Base-by-base conservation (phyloP, 805 yeast species). In the Kodamaea kaohsiungensis region DNA sequence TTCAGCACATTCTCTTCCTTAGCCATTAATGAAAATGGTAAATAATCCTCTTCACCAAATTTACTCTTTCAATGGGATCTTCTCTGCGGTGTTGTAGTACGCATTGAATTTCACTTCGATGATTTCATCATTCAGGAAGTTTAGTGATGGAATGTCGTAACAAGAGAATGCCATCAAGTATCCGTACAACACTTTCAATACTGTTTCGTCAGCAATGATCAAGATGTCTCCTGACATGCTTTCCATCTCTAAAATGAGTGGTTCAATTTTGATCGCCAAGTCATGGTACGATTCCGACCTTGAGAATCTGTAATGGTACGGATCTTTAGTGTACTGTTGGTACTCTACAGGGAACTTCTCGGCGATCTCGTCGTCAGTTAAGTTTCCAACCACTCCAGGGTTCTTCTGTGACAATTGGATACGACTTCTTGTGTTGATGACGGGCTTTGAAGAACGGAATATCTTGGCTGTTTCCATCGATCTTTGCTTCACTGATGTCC, bases 231-330 rank as follows among this genome's bases (percentile, higher is more conserved):
- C 89, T 51, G 89, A 82, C 82, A 88, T 86, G 61, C 98, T 82
- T 69, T 95, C 99, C 85, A 95, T 87, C 69, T 95, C 98, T 67
- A 95, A 78, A 56, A 95, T 84, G 53, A 95, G 77, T 0, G 98
- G 97, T 71, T 95, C 99, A 73, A 95, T 82, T 62, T 97, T 85
- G 38, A 95, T 87, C 0, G 99, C 98, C 54, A 95, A 79, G 70
- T 95, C 99, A 70, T 95, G 99, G 66, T 91, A 95, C 49, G 96
- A 89, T 72, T 95, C 99, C 0, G 96, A 91, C 49, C 98, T 79
- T 2, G 97, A 89, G 66, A 83, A 95, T 56, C 99, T 78, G 66
- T 88, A 93, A 70, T 95, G 98, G 66, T 95, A 95, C 1, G 97
- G 97, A 67, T 93, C 98, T 56, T 77, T 71, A 54, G 71, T 53